Evolutionary conservation across 768 basidiomycete species (phyloP).

Genomic region (Leccinum subgranulosum): DNA sequence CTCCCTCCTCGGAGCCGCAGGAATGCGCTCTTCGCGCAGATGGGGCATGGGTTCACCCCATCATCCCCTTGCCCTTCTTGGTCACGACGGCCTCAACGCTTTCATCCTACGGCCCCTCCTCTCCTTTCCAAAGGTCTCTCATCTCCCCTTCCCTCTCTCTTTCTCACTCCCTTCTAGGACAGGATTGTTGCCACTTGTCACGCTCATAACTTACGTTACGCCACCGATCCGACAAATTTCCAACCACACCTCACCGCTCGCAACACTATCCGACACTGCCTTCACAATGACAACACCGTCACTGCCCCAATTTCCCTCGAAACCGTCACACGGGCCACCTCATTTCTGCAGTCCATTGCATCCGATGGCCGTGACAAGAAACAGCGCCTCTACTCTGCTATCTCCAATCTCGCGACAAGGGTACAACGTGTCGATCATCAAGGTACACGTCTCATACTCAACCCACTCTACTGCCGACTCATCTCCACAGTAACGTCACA

Average conservation of each 20-base stretch:
- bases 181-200: constrained; percentile 80
- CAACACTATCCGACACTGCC: constrained; percentile 63
- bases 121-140: constrained; percentile 59
- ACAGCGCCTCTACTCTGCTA: constrained; percentile 38
- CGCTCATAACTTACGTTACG: constrained; percentile 55
- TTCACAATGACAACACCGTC: constrained; percentile 15
- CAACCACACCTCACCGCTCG: constrained; percentile 69
- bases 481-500: constrained; percentile 44
- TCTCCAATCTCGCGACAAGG: constrained; percentile 34
- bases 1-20: constrained; percentile 53
- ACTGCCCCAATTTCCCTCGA: constrained; percentile 34
- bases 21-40: constrained; percentile 64
- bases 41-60: constrained; percentile 70
- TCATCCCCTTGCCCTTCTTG: constrained; percentile 40
- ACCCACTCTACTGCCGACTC: not conserved
- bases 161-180: constrained; percentile 43
- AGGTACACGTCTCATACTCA: constrained; percentile 33
- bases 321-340: constrained; percentile 31
- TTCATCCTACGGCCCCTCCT: constrained; percentile 77
- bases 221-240: constrained; percentile 69
- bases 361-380: constrained; percentile 33
- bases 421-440: constrained; percentile 41
- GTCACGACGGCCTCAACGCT: constrained; percentile 54
- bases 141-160: not conserved
- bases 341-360: constrained; percentile 27